Evolutionary conservation across 2,329 filamentous ascomycete species (phyloP), one percentile per base, ranked within the genome.

Genomic region (Sporothrix pseudoabietina): DNA sequence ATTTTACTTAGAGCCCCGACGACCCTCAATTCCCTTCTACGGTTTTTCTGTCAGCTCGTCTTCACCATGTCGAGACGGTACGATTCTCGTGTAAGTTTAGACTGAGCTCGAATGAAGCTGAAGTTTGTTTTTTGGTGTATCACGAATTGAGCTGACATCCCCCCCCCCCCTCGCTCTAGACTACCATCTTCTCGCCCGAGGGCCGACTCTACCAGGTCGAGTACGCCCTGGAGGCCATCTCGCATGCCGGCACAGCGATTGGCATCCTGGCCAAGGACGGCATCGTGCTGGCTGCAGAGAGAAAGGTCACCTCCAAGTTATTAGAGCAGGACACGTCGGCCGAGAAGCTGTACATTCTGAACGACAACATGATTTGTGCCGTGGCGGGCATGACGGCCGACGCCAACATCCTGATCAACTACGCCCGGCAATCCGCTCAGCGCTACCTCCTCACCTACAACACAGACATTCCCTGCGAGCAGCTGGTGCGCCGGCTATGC

Each of bases 331-430:
- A 99, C 85, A 99, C 97, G 77, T 98, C 96, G 72, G 97, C 96
- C 69, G 96, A 99, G 91, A 99, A 99, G 90, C 93, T 99, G 78
- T 99, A 99, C 85, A 98, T 97, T 80, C 86, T 99, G 79, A 99
- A 99, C 79, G 96, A 99, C 86, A 99, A 99, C 87, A 99, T 99
- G 97, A 98, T 99, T 84, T 98, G 94, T 84, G 96, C 96, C 75
- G 96, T 99, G 75, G 96, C 96, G 79, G 96, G 96, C 81, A 98
- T 99, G 95, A 99, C 94, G 63, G 96, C 96, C 80, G 96, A 99
- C 82, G 96, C 96, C 83, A 99, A 99, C 87, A 99, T 99, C 83
- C 94, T 99, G 82, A 99, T 99, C 90, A 99, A 99, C 88, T 98
- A 97, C 84, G 97, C 96, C 82, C 94, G 96, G 79, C 94, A 97